A percentile compares a stretch with the other conserved stretches of the same genome.
Evolutionary conservation across 306 rosid genomes (phyloP).

Genomic region (Crataegus laevigata): DNA sequence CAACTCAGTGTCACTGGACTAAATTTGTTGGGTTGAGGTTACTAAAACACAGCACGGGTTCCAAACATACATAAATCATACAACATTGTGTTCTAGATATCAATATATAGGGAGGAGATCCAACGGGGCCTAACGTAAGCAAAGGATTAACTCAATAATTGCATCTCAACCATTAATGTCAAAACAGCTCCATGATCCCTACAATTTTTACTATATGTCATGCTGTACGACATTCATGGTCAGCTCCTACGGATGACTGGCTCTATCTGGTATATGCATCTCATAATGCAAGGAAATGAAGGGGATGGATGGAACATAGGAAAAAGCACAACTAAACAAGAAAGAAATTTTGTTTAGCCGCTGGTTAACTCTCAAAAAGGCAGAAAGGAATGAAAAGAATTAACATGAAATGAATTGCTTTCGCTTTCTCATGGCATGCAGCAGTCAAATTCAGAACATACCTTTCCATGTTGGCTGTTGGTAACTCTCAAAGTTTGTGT

Average conservation of each 20-base stretch:
- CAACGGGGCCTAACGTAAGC: neutral
- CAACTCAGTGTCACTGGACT: neutral
- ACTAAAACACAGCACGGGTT: neutral
- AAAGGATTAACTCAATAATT: neutral
- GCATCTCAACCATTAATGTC: neutral
- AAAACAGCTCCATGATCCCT: too few relatives aligned
- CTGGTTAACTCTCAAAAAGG: neutral
- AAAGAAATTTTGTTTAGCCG: neutral
- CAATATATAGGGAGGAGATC: neutral
- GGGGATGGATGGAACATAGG: neutral
- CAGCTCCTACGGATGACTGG: neutral
- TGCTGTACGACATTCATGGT: neutral
- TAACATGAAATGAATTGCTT: neutral
- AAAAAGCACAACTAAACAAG: neutral
- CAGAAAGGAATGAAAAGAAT: neutral
- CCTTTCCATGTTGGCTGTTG: constrained; percentile 98
- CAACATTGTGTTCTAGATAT: neutral
- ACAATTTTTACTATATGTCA: too few relatives aligned
- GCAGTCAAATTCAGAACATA: constrained; percentile 17
- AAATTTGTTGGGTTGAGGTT: neutral
- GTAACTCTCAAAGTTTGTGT: constrained; percentile 76
- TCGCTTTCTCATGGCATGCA: neutral
- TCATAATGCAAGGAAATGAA: neutral
- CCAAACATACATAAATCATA: neutral
- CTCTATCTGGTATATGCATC: neutral